These are phyloP conservation scores for Breynia disticha DNA, from an alignment of 441 rosid genomes.

Conservation along the genomic window DNA sequence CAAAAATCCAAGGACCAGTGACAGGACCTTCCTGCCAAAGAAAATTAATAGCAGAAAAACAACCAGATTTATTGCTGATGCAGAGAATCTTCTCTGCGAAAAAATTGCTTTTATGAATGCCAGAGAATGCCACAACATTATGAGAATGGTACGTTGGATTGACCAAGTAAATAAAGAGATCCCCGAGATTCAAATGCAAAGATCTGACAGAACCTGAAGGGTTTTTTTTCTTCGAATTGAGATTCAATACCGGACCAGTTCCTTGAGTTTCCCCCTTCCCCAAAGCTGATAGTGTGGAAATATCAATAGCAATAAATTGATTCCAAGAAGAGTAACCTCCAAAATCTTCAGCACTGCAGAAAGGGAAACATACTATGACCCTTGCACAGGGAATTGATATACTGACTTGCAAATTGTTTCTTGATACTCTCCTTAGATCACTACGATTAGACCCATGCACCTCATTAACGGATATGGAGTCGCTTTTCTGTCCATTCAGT, in stretches of 20 bases:
- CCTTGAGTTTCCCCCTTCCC: conserved; percentile 27
- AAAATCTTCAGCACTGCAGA: conserved; percentile 30
- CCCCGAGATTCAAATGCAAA: conserved; percentile 46
- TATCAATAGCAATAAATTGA: conserved; percentile 64
- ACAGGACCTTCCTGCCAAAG: conserved; percentile 71
- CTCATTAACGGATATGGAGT: conserved; percentile 16
- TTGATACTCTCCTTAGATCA: conserved; percentile 27
- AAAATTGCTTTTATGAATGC: conserved; percentile 27
- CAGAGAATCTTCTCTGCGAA: conserved; percentile 47
- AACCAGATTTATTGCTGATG: conserved; percentile 34
- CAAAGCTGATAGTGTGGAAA: conserved; percentile 34
- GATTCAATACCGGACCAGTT: conserved; percentile 25
- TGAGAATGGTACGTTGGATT: conserved; percentile 26
- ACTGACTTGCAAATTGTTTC: conserved; percentile 41
- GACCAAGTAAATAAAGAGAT: conserved; percentile 56
- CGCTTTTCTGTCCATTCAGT: conserved; percentile 18
- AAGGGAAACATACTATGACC: conserved; percentile 69
- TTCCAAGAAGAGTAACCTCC: conserved; percentile 40
- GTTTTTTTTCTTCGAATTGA: conserved; percentile 23
- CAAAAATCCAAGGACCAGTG: conserved; percentile 62
- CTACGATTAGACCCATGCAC: conserved; percentile 20
- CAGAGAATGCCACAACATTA: conserved; percentile 21
- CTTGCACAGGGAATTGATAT: conserved; percentile 65
- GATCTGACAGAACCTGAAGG: conserved; percentile 38
- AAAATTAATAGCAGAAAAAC: conserved; percentile 55